Evolutionary conservation across 2,329 filamentous ascomycete genomes (phyloP).

Genomic region (Penicillium aurantiogriseum): DNA sequence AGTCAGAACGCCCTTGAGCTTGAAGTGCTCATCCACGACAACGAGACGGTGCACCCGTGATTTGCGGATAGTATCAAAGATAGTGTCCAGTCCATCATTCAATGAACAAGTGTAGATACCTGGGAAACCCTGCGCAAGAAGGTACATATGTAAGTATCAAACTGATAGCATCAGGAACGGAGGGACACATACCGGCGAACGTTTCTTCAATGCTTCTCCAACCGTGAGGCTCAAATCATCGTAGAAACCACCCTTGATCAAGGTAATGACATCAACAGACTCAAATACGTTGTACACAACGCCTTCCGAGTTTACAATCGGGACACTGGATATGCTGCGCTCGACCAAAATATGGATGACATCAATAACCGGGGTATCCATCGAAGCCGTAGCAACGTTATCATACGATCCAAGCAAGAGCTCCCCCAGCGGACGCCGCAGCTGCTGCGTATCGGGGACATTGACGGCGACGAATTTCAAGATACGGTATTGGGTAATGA

Average conservation of each 20-base stretch:
- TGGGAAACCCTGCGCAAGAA: conserved; percentile 67
- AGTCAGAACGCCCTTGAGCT: conserved; percentile 84
- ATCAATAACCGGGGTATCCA: conserved; percentile 89
- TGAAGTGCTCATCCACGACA: conserved; percentile 85
- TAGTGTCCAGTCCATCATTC: conserved; percentile 87
- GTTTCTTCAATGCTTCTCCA: conserved; percentile 82
- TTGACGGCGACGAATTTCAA: conserved; percentile 99
- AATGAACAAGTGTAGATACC: conserved; percentile 96
- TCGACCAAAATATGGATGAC: conserved; percentile 92
- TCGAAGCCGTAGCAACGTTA: conserved; percentile 75
- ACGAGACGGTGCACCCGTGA: conserved; percentile 91
- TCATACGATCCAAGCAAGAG: conserved; percentile 82
- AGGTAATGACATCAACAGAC: conserved; percentile 91
- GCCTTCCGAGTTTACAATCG: conserved; percentile 78
- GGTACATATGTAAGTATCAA: neutral
- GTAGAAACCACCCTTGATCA: conserved; percentile 90
- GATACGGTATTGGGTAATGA: conserved; percentile 97
- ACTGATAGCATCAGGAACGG: neutral
- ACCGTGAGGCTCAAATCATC: conserved; percentile 84
- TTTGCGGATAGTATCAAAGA: conserved; percentile 95
- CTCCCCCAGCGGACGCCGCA: conserved; percentile 83
- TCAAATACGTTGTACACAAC: conserved; percentile 93
- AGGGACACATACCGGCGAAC: conserved; percentile 63
- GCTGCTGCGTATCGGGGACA: conserved; percentile 77
- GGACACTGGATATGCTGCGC: conserved; percentile 90